These are phyloP conservation scores for Raddia distichophylla DNA, from an alignment of 176 grass and related monocot species.

Conservation along the genomic window DNA sequence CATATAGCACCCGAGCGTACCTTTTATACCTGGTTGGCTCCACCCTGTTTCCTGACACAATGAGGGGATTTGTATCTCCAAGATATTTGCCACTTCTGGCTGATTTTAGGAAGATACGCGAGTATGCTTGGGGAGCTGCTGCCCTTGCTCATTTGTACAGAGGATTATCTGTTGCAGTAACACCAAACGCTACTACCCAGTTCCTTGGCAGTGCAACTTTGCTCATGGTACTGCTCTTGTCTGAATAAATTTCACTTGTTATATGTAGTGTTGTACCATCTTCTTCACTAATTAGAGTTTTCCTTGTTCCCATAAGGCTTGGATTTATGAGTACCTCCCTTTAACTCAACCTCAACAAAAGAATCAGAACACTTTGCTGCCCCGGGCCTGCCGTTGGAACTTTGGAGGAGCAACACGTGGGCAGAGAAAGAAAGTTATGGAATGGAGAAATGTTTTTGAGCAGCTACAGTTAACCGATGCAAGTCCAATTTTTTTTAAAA, in stretches of 20 bases:
- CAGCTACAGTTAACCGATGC: conserved; percentile 55
- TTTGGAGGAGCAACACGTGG: conserved; percentile 61
- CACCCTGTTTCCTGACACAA: conserved; percentile 64
- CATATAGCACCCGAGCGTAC: conserved; percentile 60
- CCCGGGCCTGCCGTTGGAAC: conserved; percentile 56
- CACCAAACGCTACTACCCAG: conserved; percentile 63
- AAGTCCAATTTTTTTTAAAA: conserved; percentile 36
- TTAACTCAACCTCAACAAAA: conserved; percentile 69
- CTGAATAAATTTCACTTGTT: conserved; percentile 17
- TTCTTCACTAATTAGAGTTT: conserved; percentile 37
- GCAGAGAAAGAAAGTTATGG: conserved; percentile 61
- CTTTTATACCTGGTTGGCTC: conserved; percentile 65
- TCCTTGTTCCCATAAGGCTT: conserved; percentile 42
- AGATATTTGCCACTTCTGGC: conserved; percentile 58
- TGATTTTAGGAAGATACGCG: conserved; percentile 57
- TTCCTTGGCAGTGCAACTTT: conserved; percentile 65
- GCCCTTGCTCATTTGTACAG: conserved; percentile 65
- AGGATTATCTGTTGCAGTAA: conserved; percentile 64
- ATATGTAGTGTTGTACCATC: conserved; percentile 18
- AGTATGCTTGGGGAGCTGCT: conserved; percentile 65
- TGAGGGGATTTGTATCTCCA: conserved; percentile 65
- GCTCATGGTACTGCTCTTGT: conserved; percentile 53
- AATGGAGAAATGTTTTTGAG: conserved; percentile 67
- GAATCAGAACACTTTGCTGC: conserved; percentile 56
- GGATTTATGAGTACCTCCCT: conserved; percentile 68